Base-by-base conservation (phyloP, 176 grass and related monocot genomes). In the Dendrocalamus sinicus region DNA sequence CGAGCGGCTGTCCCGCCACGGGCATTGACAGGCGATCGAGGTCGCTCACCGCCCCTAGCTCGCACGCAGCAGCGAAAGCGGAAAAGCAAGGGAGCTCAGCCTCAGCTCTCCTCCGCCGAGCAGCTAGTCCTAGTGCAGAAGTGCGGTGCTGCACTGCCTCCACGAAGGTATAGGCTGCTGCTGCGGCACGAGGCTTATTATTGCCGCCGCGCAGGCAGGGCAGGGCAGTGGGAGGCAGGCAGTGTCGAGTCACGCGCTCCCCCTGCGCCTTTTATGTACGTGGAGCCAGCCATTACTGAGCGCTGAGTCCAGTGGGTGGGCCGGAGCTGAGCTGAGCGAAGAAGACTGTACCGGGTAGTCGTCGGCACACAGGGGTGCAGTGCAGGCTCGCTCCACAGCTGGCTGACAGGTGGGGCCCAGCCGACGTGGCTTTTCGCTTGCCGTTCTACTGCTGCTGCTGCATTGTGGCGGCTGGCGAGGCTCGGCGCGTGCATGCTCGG, bases 161-260 rank as follows among this genome's bases (percentile, higher is more conserved):
- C 51, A 7, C 28, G 12, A 5, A 4, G 22, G 6, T 7, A 14
- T 78, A 26, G 57, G 28, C 13, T 5, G 58, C 59, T 5, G 58
- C 59, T 14, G 59, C 30, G 71, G 74, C 74, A 70, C 48, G 73
- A 67, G 74, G 64, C 23, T 12, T 84, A 41, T 54, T 53, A 75
- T 74, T 16, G 81, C 81, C 16, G 69, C 22, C n/a, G 60, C 30
- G 83, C 43, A 62, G 17, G 17, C 28, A 54, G 73, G 17, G 17
- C 28, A 54, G 73, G 17, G 17, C 28, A 54, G 72, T 12, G 50
- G 80, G 20, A 44, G 13, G 60, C 54, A 44, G 28, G 70, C 70
- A 73, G 53, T 40, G 51, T 61, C 57, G 72, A 64, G 43, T 83
- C 81, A 83, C 81, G 81, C 70, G 82, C 70, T 16, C 41, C 58